A percentile compares a stretch with the other conserved stretches of the same genome.
These are phyloP conservation scores for Wickerhamiella vanderwaltii DNA, from an alignment of 805 yeast genomes.

Conservation along the genomic window DNA sequence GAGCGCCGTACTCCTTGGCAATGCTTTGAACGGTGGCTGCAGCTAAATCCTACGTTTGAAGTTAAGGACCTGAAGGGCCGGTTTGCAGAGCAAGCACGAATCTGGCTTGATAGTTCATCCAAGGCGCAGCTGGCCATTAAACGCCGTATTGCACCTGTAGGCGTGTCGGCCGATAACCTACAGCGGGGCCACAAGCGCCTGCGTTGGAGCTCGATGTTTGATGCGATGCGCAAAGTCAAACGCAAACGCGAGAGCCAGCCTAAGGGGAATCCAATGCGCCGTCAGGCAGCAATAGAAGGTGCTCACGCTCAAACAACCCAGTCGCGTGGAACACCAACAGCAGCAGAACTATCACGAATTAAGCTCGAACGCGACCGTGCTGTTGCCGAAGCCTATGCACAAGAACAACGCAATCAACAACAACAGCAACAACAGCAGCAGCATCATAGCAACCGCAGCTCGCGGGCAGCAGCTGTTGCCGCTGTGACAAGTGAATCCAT, in stretches of 20 bases:
- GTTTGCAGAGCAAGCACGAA: slow-evolving; percentile 69
- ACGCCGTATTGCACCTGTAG: slow-evolving; percentile 79
- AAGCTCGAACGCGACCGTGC: slow-evolving; percentile 81
- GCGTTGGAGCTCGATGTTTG: slow-evolving; percentile 96
- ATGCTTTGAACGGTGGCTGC: slow-evolving; percentile 92
- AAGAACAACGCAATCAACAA: slow-evolving; percentile 20
- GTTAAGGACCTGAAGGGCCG: slow-evolving; percentile 79
- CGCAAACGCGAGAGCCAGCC: slow-evolving; percentile 74
- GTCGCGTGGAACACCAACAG: slow-evolving; percentile 46
- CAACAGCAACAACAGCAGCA: slow-evolving; percentile 10
- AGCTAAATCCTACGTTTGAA: slow-evolving; percentile 78
- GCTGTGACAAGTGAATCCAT: background rate
- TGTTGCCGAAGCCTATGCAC: slow-evolving; percentile 44
- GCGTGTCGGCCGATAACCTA: slow-evolving; percentile 84
- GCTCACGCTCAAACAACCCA: slow-evolving; percentile 10
- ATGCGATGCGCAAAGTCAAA: slow-evolving; percentile 82
- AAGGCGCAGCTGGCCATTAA: slow-evolving; percentile 79
- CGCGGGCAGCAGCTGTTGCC: background rate
- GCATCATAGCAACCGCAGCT: background rate
- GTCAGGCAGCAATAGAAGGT: slow-evolving; percentile 29
- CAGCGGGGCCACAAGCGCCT: slow-evolving; percentile 85
- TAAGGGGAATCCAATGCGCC: slow-evolving; percentile 36
- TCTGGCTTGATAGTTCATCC: slow-evolving; percentile 86
- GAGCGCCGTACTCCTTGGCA: slow-evolving; percentile 98
- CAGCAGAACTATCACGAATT: slow-evolving; percentile 70